Base-by-base conservation (phyloP, 225 moss, liverwort and hornwort genomes). In the Bryoerythrophyllum caledonicum region DNA sequence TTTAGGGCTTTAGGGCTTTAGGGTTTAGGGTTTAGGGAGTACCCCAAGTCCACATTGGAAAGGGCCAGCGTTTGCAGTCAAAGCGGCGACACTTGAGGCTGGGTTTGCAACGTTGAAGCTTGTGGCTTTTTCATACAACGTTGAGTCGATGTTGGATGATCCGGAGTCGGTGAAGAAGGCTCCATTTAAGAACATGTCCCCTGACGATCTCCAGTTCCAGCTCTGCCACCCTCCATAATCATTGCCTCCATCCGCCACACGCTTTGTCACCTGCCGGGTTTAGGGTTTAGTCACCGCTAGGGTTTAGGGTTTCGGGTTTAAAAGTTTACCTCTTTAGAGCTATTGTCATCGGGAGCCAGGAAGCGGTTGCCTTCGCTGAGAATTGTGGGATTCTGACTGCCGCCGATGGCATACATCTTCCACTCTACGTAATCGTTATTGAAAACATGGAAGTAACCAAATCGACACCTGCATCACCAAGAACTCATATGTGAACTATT, bases 281-380 rank as follows among this genome's bases (percentile, higher is more conserved):
- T 20, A 6, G 3, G 40, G n/a, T n/a, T 7, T 8, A 44, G n/a
- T n/a, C n/a, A n/a, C n/a, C n/a, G n/a, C 35, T n/a, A 8, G 4
- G 34, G 23, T 14, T 8, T 26, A 57, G 6, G n/a, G 11, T 56
- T 56, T 17, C 2, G 3, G 44, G 23, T 14, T 8, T 13, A 43
- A 46, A 2, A 4, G 44, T 70, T 66, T 61, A 82, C 84, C 82
- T 84, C 85, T 70, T 82, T 85, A 23, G 78, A 51, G 32, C 49
- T 35, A 40, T 65, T 75, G 68, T 67, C 55, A 32, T 80, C 79
- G 8, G 67, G 26, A 48, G 88, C 88, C 64, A 53, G 80, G 17
- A 87, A 90, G 7, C 82, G 83, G 64, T 90, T 90, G 43, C 90
- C 90, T 76, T 90, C 90, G 46, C 88, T 90, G 15, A 87, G 67